A percentile compares a stretch with the other conserved stretches of the same genome.
These are phyloP conservation scores for Penicillium flavigenum DNA, from an alignment of 495 filamentous ascomycete species.

Conservation along the genomic window DNA sequence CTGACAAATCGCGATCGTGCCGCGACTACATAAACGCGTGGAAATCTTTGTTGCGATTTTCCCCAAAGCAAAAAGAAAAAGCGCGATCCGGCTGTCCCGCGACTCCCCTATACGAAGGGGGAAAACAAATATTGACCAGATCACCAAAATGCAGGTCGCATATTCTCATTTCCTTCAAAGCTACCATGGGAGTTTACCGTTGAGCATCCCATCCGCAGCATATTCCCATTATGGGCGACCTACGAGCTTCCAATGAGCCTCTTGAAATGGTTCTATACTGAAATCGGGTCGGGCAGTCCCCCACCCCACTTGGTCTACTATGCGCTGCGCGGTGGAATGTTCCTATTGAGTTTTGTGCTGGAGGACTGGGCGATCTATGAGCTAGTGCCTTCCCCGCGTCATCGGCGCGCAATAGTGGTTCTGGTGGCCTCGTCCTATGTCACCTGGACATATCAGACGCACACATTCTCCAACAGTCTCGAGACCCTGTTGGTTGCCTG, in stretches of 20 bases:
- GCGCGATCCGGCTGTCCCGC: slow-evolving; percentile 14
- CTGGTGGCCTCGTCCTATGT: slow-evolving; percentile 94
- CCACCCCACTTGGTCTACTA: slow-evolving; percentile 82
- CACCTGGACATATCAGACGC: slow-evolving; percentile 97
- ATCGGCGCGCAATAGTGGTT: slow-evolving; percentile 69
- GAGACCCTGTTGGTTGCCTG: slow-evolving; percentile 90
- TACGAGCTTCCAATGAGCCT: slow-evolving; percentile 92
- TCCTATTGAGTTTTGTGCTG: slow-evolving; percentile 88
- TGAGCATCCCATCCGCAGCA: slow-evolving; percentile 80
- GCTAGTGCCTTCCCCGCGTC: slow-evolving; percentile 69
- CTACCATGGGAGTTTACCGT: slow-evolving; percentile 94
- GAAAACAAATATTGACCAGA: slow-evolving; percentile 10
- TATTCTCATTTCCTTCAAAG: slow-evolving; percentile 83
- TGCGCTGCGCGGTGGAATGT: slow-evolving; percentile 82
- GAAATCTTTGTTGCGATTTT: background rate
- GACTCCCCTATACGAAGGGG: slow-evolving; percentile 14
- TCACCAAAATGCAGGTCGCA: slow-evolving; percentile 60
- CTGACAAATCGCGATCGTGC: background rate
- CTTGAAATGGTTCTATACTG: slow-evolving; percentile 80
- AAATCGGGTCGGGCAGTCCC: slow-evolving; percentile 51
- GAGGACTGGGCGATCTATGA: slow-evolving; percentile 98
- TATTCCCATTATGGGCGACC: slow-evolving; percentile 92
- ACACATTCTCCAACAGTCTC: slow-evolving; percentile 97
- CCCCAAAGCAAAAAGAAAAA: background rate
- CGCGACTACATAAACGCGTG: background rate